A percentile compares a stretch with the other conserved stretches of the same genome.
Conservation (phyloP, 2,329 filamentous ascomycete species). For the Fusarium sulawesiense region DNA sequence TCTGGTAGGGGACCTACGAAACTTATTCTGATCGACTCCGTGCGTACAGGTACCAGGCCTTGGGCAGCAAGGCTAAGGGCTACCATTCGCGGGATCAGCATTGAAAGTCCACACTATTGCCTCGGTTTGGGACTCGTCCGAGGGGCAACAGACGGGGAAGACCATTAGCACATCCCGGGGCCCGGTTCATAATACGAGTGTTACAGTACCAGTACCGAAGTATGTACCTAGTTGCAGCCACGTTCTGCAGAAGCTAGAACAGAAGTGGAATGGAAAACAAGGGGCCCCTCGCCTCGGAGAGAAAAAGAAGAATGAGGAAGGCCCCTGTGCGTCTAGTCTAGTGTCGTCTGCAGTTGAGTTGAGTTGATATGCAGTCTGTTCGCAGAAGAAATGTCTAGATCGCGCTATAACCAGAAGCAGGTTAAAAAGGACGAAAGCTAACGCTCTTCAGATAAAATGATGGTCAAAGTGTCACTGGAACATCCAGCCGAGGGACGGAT, state of each 20-base stretch:
- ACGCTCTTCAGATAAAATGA: neutral
- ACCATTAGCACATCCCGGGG: neutral
- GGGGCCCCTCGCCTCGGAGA: neutral
- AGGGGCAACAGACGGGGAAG: slow-evolving; percentile 10
- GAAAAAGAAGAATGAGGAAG: neutral
- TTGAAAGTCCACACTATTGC: neutral
- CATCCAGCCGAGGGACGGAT: slow-evolving; percentile 15
- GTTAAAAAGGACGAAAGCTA: neutral
- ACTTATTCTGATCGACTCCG: slow-evolving; percentile 5
- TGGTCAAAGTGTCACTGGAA: neutral
- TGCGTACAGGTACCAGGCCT: slow-evolving; percentile 3
- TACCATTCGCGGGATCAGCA: slow-evolving; percentile 15
- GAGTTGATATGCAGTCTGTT: slow-evolving; percentile 7
- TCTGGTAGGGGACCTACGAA: neutral
- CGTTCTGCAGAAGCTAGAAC: neutral
- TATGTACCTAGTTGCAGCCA: neutral
- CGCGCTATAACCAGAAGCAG: neutral
- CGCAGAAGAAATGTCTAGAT: neutral
- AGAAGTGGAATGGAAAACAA: neutral
- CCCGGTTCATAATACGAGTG: neutral
- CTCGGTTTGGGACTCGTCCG: slow-evolving; percentile 20
- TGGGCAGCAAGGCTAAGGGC: slow-evolving; percentile 16
- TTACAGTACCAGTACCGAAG: neutral
- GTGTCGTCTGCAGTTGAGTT: neutral
- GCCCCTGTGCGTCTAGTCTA: neutral